Conservation (phyloP, 176 grass and related monocot genomes). For the Calamus simplicifolius region DNA sequence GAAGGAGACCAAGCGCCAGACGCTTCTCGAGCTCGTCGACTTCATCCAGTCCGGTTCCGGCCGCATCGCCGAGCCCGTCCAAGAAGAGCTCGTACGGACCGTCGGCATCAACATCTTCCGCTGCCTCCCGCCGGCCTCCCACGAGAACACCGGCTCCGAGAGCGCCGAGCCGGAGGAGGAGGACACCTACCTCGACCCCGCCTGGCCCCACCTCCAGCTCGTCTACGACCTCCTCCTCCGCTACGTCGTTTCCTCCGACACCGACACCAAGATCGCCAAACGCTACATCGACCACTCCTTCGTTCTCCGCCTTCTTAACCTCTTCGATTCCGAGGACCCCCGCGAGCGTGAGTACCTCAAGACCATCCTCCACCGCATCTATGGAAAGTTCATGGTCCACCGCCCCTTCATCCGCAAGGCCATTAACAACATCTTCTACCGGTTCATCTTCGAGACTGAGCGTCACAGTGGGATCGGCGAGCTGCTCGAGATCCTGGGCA, state of each 20-base stretch:
- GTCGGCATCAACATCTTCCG: slow-evolving; percentile 10
- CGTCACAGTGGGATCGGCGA: slow-evolving; percentile 8
- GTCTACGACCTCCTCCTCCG: slow-evolving; percentile 15
- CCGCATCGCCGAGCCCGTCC: slow-evolving; percentile 5
- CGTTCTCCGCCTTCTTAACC: slow-evolving; percentile 9
- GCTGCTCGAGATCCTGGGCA: slow-evolving; percentile 15
- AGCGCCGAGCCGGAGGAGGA: slow-evolving; percentile 12
- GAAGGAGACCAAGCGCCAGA: slow-evolving; percentile 13
- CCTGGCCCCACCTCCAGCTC: slow-evolving; percentile 12
- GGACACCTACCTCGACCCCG: slow-evolving; percentile 5
- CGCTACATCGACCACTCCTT: slow-evolving; percentile 18
- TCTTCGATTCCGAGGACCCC: slow-evolving; percentile 15
- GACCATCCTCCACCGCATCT: slow-evolving; percentile 17
- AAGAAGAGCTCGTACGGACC: slow-evolving; percentile 11
- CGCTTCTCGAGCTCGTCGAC: slow-evolving; percentile 11
- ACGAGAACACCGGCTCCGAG: slow-evolving; percentile 18
- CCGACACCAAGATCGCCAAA: slow-evolving; percentile 16
- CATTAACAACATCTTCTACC: slow-evolving; percentile 17
- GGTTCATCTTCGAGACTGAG: slow-evolving; percentile 15
- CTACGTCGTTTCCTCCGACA: slow-evolving; percentile 13
- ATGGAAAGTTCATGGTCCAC: slow-evolving; percentile 18
- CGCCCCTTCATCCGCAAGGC: slow-evolving; percentile 18
- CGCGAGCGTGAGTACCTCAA: slow-evolving; percentile 18
- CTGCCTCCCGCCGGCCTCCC: slow-evolving; percentile 1
- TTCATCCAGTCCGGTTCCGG: slow-evolving; percentile 4